Evolutionary conservation across 1,284 basidiomycete species (phyloP).

Genomic region (Tetrapyrgos nigripes): DNA sequence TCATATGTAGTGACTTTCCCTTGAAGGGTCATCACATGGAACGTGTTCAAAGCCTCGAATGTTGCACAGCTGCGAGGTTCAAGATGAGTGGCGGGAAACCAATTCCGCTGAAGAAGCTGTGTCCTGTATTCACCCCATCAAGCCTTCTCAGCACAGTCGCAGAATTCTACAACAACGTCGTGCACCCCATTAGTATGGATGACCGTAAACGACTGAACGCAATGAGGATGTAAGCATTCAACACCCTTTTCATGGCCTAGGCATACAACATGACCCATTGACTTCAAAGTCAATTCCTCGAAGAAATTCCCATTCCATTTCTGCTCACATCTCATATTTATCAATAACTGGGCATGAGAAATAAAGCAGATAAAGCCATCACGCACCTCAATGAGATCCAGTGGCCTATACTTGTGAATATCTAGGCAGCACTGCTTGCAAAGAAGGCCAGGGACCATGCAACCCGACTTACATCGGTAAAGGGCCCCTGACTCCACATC

Average conservation of each 20-base stretch:
- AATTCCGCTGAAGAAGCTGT: not conserved
- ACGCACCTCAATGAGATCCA: conserved; percentile 3
- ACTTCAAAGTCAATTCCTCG: not conserved
- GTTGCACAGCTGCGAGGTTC: not conserved
- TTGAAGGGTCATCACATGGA: too few relatives aligned
- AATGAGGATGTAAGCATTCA: not conserved
- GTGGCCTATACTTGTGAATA: not conserved
- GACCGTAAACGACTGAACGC: not conserved
- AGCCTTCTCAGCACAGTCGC: not conserved
- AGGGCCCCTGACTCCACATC: not conserved
- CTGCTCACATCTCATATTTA: not conserved
- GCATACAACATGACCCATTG: not conserved
- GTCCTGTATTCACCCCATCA: not conserved
- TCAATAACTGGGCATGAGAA: not conserved
- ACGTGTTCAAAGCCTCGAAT: not conserved
- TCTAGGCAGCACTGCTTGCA: not conserved
- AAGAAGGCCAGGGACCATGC: not conserved
- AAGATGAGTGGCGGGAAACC: too few relatives aligned
- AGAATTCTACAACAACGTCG: not conserved
- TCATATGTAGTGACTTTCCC: too few relatives aligned
- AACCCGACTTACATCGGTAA: not conserved
- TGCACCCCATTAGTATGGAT: not conserved
- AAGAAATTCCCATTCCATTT: conserved; percentile 2
- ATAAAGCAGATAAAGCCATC: not conserved
- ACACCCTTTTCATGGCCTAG: not conserved